Percentiles rank a stretch among this genome's conserved stretches.
phyloP scores from a whole-genome alignment of 331 rosid species.

The Ulmus americana region DNA sequence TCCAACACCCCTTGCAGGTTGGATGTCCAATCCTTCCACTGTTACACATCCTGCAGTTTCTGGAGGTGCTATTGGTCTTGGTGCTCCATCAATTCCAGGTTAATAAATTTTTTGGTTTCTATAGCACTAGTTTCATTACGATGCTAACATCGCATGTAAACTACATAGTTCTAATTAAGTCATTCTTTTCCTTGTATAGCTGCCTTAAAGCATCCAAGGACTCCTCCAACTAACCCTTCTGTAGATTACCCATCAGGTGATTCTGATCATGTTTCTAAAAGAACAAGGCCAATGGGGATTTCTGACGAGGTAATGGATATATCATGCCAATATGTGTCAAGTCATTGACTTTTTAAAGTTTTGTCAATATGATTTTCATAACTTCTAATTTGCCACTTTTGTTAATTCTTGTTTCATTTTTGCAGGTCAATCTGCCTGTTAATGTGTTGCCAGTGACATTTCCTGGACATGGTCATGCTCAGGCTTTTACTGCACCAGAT shows the following conservation, averaged over 20 bases:
- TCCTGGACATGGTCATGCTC: constrained; percentile 66
- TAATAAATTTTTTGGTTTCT: constrained; percentile 15
- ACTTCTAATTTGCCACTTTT: not conserved
- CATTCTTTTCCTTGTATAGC: constrained; percentile 38
- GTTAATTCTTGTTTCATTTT: constrained; percentile 7
- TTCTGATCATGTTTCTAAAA: constrained; percentile 74
- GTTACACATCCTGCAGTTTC: constrained; percentile 72
- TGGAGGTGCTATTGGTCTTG: constrained; percentile 77
- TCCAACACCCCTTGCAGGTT: constrained; percentile 81
- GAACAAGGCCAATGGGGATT: constrained; percentile 73
- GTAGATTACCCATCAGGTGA: constrained; percentile 78
- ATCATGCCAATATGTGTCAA: not conserved
- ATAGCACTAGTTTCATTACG: not conserved
- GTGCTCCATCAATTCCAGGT: constrained; percentile 78
- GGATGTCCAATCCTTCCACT: constrained; percentile 87
- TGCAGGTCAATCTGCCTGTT: constrained; percentile 75
- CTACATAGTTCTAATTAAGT: constrained; percentile 16
- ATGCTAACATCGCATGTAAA: constrained; percentile 3
- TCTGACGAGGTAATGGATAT: constrained; percentile 52
- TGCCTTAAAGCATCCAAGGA: constrained; percentile 80
- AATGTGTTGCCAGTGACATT: constrained; percentile 67
- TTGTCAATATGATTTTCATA: not conserved
- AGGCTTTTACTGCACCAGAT: constrained; percentile 64
- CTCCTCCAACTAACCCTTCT: constrained; percentile 79
- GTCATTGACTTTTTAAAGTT: not conserved